A percentile compares a stretch with the other conserved stretches of the same genome.
Evolutionary conservation across 2,329 filamentous ascomycete genomes (phyloP).

Genomic region (Blumeriella jaapii): DNA sequence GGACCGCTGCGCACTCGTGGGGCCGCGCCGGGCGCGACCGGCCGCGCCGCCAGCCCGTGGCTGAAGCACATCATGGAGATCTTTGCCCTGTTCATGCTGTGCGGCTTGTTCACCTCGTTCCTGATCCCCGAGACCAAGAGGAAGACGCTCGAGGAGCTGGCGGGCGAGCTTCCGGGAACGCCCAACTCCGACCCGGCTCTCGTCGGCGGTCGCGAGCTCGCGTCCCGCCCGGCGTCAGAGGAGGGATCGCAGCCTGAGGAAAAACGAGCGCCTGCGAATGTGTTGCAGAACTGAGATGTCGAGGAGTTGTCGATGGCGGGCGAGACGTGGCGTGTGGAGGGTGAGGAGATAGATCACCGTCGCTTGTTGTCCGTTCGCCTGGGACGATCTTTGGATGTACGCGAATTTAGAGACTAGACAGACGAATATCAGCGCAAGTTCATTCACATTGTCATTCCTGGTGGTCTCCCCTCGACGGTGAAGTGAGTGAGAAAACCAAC

Average conservation of each 20-base stretch:
- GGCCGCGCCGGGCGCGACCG: slow-evolving; percentile 22
- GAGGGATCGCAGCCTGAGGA: no score
- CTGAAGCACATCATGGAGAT: slow-evolving; percentile 67
- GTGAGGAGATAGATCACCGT: no score
- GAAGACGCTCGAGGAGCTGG: slow-evolving; percentile 59
- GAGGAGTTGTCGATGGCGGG: no score
- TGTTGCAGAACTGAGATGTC: no score
- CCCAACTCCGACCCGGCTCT: slow-evolving; percentile 7
- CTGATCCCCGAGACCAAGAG: slow-evolving; percentile 70
- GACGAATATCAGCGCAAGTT: no score
- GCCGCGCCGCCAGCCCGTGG: slow-evolving; percentile 35
- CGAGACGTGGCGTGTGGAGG: no score
- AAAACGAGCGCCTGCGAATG: no score
- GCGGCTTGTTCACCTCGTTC: slow-evolving; percentile 54
- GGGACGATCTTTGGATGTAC: no score
- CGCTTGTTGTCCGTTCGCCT: no score
- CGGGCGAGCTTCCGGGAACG: slow-evolving; percentile 51
- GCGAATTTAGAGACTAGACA: no score
- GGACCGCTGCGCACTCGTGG: slow-evolving; percentile 36
- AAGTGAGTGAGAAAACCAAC: slow-evolving; percentile 24
- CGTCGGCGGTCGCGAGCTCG: background rate
- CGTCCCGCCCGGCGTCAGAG: no score
- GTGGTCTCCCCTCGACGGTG: background rate
- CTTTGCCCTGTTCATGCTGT: slow-evolving; percentile 71
- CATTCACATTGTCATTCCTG: no score